Evolutionary conservation across 2,329 filamentous ascomycete species (phyloP).

Genomic region (Talaromyces sp.): DNA sequence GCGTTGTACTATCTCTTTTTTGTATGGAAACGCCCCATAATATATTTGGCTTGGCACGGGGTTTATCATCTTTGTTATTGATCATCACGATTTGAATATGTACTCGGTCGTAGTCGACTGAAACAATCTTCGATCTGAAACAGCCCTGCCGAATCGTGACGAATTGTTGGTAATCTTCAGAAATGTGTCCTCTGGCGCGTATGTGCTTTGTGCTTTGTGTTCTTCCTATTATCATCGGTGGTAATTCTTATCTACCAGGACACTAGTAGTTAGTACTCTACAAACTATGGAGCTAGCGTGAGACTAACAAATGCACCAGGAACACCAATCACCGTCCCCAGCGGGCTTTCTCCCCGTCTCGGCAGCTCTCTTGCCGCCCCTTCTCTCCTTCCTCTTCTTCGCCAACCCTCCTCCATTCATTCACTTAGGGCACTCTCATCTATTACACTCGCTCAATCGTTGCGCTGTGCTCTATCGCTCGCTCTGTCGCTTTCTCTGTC

Average conservation of each 20-base stretch:
- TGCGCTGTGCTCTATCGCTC: neutral
- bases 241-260: neutral
- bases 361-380: constrained; percentile 1
- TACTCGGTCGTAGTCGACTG: neutral
- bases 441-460: neutral
- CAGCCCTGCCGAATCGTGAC: neutral
- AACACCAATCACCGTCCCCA: neutral
- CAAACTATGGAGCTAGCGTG: no score
- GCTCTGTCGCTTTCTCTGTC: neutral
- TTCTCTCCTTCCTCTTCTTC: neutral
- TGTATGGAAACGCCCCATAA: neutral
- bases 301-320: neutral
- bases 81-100: no score
- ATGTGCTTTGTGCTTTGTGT: neutral
- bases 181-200: neutral
- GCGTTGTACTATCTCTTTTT: neutral
- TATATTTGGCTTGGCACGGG: neutral
- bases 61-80: neutral
- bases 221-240: no score
- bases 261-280: neutral
- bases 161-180: neutral
- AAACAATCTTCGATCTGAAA: neutral
- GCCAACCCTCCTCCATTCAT: neutral
- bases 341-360: neutral
- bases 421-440: neutral